Base-by-base conservation (phyloP, 148 eudicot genomes). In the Rhododendron griersonianum region DNA sequence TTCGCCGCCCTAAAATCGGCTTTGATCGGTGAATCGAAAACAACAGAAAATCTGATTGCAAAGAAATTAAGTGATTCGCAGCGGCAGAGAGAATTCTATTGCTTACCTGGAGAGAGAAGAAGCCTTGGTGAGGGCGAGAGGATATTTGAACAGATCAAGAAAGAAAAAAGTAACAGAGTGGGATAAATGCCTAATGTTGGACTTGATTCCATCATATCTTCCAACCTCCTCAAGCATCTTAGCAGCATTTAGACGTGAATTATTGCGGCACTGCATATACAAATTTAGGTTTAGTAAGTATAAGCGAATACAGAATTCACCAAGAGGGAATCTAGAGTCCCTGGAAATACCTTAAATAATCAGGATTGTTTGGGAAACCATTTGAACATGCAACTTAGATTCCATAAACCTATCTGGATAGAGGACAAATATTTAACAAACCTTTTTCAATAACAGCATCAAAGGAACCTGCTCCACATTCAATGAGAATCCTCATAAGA, bases 361-460 rank as follows among this genome's bases (percentile, higher is more conserved):
- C 87, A 87, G 84, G 23, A 78, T 71, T 15, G 15, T 45, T 45
- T 7, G 3, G 77, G 57, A 45, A 75, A 51, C 47, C 25, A 53
- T 75, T 14, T 59, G 44, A n/a, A 74, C 7, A 25, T 41, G 61
- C 30, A 84, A 78, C 80, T 28, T 25, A n/a, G 18, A 53, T 28
- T 25, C 8, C 50, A 81, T 23, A 63, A 39, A 53, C 67, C 19
- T 41, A 33, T 78, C 2, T 19, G 28, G 35, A 41, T 4, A 55
- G 25, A 37, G 63, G 85, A 25, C 13, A 73, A 57, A 86, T 65
- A 61, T 78, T 59, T 83, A 7, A 28, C 51, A 4, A 90, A 95
- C 99, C 99, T 96, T 96, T 95, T 88, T 96, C 99, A 63, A 95
- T 86, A 76, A 94, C 94, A 84, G 96, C 95, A 87, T 90, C 92